phyloP scores from a whole-genome alignment of 805 yeast genomes.

The Pichia phayaonensis region DNA sequence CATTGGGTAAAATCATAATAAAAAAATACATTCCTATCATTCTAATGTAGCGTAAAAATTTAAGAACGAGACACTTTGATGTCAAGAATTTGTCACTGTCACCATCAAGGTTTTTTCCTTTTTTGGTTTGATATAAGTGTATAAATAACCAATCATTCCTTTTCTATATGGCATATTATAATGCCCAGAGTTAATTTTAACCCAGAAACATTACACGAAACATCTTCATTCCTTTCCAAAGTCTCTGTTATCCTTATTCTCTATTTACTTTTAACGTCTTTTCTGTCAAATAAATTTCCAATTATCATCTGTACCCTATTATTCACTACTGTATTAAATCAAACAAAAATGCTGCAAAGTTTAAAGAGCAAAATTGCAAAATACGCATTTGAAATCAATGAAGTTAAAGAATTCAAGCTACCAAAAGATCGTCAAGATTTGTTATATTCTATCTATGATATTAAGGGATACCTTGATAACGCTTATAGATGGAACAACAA shows the following conservation, averaged over 20 bases:
- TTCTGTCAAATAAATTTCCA: conserved; percentile 12
- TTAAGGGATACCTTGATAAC: conserved; percentile 36
- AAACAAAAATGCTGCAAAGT: conserved; percentile 19
- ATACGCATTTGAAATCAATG: conserved; percentile 4
- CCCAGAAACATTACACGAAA: conserved; percentile 10
- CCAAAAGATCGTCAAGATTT: conserved; percentile 22
- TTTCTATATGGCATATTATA: neutral
- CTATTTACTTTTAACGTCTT: conserved; percentile 15
- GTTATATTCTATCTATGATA: conserved; percentile 36
- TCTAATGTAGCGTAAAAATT: neutral
- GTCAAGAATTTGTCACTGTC: neutral
- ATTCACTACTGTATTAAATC: conserved; percentile 24
- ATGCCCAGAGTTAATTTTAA: neutral
- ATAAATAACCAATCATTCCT: neutral
- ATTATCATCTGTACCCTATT: conserved; percentile 21
- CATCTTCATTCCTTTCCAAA: conserved; percentile 23
- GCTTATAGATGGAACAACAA: conserved; percentile 39
- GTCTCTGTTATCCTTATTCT: conserved; percentile 21
- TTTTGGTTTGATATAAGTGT: neutral
- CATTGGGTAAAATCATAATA: conserved; percentile 10
- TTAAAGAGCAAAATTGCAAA: conserved; percentile 5
- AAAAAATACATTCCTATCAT: too few species aligned
- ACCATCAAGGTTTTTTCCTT: neutral
- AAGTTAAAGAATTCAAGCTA: neutral
- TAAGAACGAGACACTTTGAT: neutral